Conservation (phyloP, 2,329 filamentous ascomycete species). For the Nothophaeocryptopus gaeumannii region DNA sequence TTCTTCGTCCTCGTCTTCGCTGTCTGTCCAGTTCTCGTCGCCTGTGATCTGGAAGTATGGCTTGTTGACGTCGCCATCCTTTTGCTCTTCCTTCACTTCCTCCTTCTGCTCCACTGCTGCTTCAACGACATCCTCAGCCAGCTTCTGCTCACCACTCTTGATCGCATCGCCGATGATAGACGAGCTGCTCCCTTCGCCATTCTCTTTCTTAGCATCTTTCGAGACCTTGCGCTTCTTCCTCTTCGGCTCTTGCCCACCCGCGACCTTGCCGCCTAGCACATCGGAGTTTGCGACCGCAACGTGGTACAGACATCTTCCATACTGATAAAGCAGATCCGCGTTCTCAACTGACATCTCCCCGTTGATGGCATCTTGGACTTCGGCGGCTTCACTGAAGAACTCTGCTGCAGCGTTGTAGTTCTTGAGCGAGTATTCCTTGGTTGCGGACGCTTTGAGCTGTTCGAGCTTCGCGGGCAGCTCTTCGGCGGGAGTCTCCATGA, state of each 20-base stretch:
- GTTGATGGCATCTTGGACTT: slow-evolving; percentile 86
- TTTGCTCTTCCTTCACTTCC: slow-evolving; percentile 39
- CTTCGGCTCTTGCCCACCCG: slow-evolving; percentile 55
- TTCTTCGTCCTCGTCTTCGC: slow-evolving; percentile 55
- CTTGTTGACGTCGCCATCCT: slow-evolving; percentile 57
- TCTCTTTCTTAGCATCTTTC: slow-evolving; percentile 23
- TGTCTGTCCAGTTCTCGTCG: slow-evolving; percentile 89
- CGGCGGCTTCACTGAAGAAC: slow-evolving; percentile 81
- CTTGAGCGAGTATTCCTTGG: slow-evolving; percentile 82
- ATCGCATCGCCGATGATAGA: slow-evolving; percentile 31
- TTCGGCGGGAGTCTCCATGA: slow-evolving; percentile 7
- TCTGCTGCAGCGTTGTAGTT: slow-evolving; percentile 84
- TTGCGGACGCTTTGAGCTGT: slow-evolving; percentile 75
- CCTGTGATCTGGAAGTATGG: slow-evolving; percentile 88
- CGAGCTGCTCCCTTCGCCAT: slow-evolving; percentile 30
- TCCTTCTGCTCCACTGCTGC: slow-evolving; percentile 46
- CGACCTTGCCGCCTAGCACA: slow-evolving; percentile 80
- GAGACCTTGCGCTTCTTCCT: slow-evolving; percentile 44
- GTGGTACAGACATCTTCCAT: slow-evolving; percentile 90
- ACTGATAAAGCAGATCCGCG: slow-evolving; percentile 89
- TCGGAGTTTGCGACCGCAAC: slow-evolving; percentile 93
- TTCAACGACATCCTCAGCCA: slow-evolving; percentile 42
- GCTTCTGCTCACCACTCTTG: slow-evolving; percentile 39
- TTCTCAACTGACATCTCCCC: slow-evolving; percentile 89
- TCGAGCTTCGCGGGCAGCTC: slow-evolving; percentile 40